Conservation (phyloP, 306 rosid species). For the Casuarina cunninghamiana region DNA sequence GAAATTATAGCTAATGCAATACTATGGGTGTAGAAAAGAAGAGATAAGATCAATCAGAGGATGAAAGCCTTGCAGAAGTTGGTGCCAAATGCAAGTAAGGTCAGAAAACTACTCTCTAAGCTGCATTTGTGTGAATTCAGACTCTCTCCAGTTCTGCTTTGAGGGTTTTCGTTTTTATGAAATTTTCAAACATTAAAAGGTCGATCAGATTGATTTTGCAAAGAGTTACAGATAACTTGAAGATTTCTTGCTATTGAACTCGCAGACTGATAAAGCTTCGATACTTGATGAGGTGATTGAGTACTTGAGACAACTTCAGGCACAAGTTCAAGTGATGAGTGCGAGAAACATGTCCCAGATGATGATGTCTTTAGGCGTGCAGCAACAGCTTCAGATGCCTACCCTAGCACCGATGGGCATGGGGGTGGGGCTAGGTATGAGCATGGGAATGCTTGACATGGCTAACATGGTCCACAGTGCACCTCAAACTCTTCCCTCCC, state of each 20-base stretch:
- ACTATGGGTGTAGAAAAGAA: constrained; percentile 40
- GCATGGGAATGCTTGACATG: constrained; percentile 43
- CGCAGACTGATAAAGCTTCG: constrained; percentile 63
- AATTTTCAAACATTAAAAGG: neutral
- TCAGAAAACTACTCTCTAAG: constrained; percentile 23
- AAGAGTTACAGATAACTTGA: neutral
- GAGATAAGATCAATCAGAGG: constrained; percentile 61
- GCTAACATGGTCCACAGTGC: constrained; percentile 22
- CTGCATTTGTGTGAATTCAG: neutral
- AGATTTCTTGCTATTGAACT: neutral
- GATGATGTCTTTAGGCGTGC: constrained; percentile 53
- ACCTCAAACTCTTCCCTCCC: constrained; percentile 29
- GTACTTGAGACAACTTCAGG: constrained; percentile 57
- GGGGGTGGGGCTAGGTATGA: constrained; percentile 29
- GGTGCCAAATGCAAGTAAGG: constrained; percentile 68
- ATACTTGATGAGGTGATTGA: constrained; percentile 66
- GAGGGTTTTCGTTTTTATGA: neutral
- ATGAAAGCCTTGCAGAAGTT: constrained; percentile 61
- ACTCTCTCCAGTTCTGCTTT: neutral
- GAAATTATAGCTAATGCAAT: neutral
- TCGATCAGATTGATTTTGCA: neutral
- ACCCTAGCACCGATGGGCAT: constrained; percentile 39
- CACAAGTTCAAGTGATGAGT: constrained; percentile 53
- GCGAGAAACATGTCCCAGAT: constrained; percentile 41
- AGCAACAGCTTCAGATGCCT: constrained; percentile 61